These are phyloP conservation scores for Ciborinia camelliae DNA, from an alignment of 2,329 filamentous ascomycete genomes.

Conservation along the genomic window DNA sequence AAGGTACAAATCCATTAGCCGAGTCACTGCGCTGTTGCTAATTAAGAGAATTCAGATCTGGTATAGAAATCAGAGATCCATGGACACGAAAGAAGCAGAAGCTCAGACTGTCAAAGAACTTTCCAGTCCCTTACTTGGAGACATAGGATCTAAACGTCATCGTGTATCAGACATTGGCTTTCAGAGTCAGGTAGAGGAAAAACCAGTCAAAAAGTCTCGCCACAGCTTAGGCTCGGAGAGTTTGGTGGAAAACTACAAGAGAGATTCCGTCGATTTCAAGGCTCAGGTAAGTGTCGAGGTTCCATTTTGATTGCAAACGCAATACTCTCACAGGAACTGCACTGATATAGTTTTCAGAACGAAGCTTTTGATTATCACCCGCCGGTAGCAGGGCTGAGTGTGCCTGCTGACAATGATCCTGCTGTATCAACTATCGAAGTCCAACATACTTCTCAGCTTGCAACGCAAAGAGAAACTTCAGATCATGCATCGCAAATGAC, in stretches of 20 bases:
- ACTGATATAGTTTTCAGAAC: background rate
- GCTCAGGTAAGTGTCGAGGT: background rate
- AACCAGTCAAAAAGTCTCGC: background rate
- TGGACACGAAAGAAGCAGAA: background rate
- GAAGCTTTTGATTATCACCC: background rate
- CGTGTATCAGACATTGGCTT: background rate
- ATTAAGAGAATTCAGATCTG: background rate
- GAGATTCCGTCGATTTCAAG: background rate
- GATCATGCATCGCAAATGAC: background rate
- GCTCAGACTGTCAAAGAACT: background rate
- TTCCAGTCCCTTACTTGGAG: background rate
- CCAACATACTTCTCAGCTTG: background rate
- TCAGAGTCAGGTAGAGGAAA: background rate
- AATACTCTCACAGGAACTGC: too few species aligned
- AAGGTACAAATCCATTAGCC: background rate
- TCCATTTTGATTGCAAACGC: too few species aligned
- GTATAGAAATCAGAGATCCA: background rate
- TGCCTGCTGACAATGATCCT: background rate
- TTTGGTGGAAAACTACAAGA: too few species aligned
- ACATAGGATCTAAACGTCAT: background rate
- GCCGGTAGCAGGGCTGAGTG: background rate
- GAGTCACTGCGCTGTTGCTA: background rate
- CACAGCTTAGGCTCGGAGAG: background rate
- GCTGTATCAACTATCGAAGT: background rate
- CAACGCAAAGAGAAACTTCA: background rate